Percentiles rank a stretch among this genome's conserved stretches.
Conservation (phyloP, 2,329 filamentous ascomycete species). For the Chaetomium sp. region DNA sequence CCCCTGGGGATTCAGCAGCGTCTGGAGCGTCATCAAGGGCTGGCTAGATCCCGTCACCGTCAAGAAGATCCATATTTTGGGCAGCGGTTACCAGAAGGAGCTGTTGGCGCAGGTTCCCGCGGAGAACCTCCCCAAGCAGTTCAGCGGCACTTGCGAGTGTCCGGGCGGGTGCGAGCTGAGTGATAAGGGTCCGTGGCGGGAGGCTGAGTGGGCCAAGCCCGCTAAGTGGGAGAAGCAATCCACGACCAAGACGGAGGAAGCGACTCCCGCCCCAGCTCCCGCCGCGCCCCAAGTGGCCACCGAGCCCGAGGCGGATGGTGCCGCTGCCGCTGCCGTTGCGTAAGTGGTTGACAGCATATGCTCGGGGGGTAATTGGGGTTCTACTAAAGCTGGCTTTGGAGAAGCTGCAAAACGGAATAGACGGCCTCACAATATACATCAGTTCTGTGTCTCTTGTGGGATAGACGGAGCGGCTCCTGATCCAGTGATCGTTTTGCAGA, state of each 20-base stretch:
- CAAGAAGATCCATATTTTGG: constrained; percentile 89
- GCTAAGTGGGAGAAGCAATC: constrained; percentile 58
- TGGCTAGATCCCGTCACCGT: constrained; percentile 97
- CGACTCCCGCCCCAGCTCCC: background rate
- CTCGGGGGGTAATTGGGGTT: background rate
- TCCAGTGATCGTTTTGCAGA: no score
- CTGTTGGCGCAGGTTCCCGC: constrained; percentile 76
- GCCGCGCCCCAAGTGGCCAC: constrained; percentile 31
- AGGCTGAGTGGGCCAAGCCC: constrained; percentile 59
- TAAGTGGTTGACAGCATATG: constrained; percentile 14
- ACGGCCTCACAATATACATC: background rate
- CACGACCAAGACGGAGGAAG: constrained; percentile 26
- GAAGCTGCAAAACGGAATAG: no score
- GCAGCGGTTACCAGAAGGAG: constrained; percentile 73
- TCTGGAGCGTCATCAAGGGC: constrained; percentile 81
- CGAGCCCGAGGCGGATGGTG: constrained; percentile 22
- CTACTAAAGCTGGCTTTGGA: background rate
- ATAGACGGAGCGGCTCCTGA: no score
- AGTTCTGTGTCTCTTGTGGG: no score
- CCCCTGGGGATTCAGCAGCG: constrained; percentile 85
- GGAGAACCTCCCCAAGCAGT: constrained; percentile 82
- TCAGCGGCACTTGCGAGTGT: constrained; percentile 81
- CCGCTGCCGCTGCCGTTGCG: constrained; percentile 22
- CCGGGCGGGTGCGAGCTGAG: constrained; percentile 75
- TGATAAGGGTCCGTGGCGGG: constrained; percentile 86